Evolutionary conservation across 768 basidiomycete species (phyloP).

Genomic region (Tremella fuciformis): DNA sequence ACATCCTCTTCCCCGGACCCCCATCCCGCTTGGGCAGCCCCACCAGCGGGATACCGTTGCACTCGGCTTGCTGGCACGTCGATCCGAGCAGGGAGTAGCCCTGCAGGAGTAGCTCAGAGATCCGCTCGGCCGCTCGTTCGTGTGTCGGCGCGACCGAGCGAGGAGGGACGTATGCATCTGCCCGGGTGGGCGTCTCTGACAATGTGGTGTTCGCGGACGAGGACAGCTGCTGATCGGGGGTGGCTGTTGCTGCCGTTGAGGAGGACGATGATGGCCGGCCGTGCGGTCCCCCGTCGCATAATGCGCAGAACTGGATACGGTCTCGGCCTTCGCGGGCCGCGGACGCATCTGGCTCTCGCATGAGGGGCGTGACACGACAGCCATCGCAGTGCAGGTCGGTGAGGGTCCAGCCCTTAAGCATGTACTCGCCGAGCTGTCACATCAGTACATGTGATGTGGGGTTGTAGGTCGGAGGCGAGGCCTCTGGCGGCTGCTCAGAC

Average conservation of each 20-base stretch:
- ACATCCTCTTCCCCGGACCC: slow-evolving; percentile 32
- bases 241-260: background rate
- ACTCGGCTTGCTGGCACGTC: slow-evolving; percentile 38
- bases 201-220: too few species aligned
- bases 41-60: slow-evolving; percentile 47
- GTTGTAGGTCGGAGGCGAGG: background rate
- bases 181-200: background rate
- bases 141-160: background rate
- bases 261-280: slow-evolving; percentile 2
- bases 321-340: slow-evolving; percentile 31
- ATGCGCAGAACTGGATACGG: slow-evolving; percentile 48
- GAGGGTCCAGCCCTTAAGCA: slow-evolving; percentile 52
- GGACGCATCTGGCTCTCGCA: slow-evolving; percentile 42
- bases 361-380: slow-evolving; percentile 45
- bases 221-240: background rate
- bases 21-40: slow-evolving; percentile 43
- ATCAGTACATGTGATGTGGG: background rate
- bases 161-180: background rate
- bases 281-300: slow-evolving; percentile 46
- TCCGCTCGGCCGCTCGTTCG: slow-evolving; percentile 23
- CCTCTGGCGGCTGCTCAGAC: background rate
- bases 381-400: slow-evolving; percentile 45
- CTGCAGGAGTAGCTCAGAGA: slow-evolving; percentile 39
- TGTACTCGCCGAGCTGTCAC: slow-evolving; percentile 50
- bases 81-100: slow-evolving; percentile 44